Evolutionary conservation across 768 basidiomycete genomes (phyloP).

Genomic region (Tylopilus vinaceipallidus): DNA sequence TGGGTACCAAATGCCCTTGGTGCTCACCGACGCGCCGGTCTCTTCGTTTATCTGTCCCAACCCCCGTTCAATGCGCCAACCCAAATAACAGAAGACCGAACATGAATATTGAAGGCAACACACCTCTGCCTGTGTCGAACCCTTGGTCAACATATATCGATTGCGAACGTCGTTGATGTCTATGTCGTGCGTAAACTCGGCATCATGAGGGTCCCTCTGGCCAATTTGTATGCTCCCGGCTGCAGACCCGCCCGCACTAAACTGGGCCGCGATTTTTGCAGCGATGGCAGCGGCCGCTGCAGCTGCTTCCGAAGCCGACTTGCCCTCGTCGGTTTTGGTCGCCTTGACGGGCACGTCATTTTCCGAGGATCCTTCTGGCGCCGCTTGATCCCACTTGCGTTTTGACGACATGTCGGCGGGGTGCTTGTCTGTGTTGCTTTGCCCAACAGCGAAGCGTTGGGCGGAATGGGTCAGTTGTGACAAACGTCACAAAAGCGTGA

Average conservation of each 20-base stretch:
- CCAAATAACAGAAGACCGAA: not conserved
- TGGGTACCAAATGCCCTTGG: slow-evolving; percentile 95
- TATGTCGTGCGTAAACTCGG: slow-evolving; percentile 84
- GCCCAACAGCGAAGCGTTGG: no score
- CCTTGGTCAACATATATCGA: slow-evolving; percentile 91
- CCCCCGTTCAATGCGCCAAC: not conserved
- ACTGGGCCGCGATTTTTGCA: slow-evolving; percentile 92
- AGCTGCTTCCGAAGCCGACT: slow-evolving; percentile 55
- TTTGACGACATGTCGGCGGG: slow-evolving; percentile 57
- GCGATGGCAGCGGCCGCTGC: slow-evolving; percentile 85
- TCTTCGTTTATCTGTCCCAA: slow-evolving; percentile 81
- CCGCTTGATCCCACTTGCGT: slow-evolving; percentile 80
- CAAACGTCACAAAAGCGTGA: slow-evolving; percentile 16
- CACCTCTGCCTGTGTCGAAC: slow-evolving; percentile 88
- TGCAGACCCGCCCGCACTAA: slow-evolving; percentile 45
- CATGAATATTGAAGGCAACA: slow-evolving; percentile 23
- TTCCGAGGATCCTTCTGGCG: slow-evolving; percentile 44
- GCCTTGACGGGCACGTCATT: slow-evolving; percentile 42
- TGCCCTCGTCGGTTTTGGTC: slow-evolving; percentile 46
- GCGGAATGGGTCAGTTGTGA: slow-evolving; percentile 1
- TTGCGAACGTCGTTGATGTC: slow-evolving; percentile 97
- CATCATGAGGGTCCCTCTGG: slow-evolving; percentile 67
- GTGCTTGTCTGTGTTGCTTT: no score
- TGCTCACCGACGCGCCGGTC: slow-evolving; percentile 89
- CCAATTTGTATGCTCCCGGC: slow-evolving; percentile 42